These are phyloP conservation scores for Zea mays DNA, from an alignment of 176 grass and related monocot genomes.

Conservation along the genomic window Zm-B73-REFERENCE-NAM-5.0 NC_050104.1:162505001-162505500, in stretches of 20 bases:
- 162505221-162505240: slow-evolving; percentile 50
- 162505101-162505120: slow-evolving; percentile 11
- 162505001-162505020: slow-evolving; percentile 87
- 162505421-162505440: background rate
- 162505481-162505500: background rate
- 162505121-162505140: slow-evolving; percentile 29
- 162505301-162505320: slow-evolving; percentile 5
- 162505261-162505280: slow-evolving; percentile 42
- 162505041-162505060: slow-evolving; percentile 82
- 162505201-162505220: slow-evolving; percentile 50
- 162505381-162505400: background rate
- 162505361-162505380: background rate
- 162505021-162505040: slow-evolving; percentile 83
- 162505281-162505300: slow-evolving; percentile 40
- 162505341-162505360: background rate
- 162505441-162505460: background rate
- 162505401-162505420: background rate
- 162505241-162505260: slow-evolving; percentile 45
- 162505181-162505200: slow-evolving; percentile 71
- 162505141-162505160: slow-evolving; percentile 8
- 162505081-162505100: slow-evolving; percentile 45
- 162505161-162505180: slow-evolving; percentile 62
- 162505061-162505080: slow-evolving; percentile 83
- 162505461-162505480: background rate
- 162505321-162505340: background rate